Evolutionary conservation across 129 eudicot genomes (phyloP).

Genomic region (Lactuca saligna): DNA sequence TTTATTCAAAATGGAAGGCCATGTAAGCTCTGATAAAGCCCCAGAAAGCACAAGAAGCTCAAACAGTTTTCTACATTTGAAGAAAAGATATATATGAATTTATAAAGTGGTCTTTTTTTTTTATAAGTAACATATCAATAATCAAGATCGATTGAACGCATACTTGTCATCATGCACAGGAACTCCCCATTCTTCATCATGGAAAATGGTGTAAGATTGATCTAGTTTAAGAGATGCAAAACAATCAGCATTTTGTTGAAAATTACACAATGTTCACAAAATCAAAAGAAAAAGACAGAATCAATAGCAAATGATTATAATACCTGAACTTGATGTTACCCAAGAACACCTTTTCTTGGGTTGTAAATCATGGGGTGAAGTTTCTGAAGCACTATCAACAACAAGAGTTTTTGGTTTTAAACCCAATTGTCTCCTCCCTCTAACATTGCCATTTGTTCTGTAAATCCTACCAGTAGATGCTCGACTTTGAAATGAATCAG

Average conservation of each 20-base stretch:
- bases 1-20: constrained; percentile 58
- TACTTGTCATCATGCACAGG: constrained; percentile 78
- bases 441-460: constrained; percentile 33
- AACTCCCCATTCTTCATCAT: constrained; percentile 84
- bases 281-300: background rate
- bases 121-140: constrained; percentile 9
- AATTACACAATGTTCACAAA: background rate
- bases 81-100: constrained; percentile 7
- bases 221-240: constrained; percentile 38
- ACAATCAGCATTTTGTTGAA: constrained; percentile 19
- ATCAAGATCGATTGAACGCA: constrained; percentile 22
- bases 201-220: constrained; percentile 46
- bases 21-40: constrained; percentile 57
- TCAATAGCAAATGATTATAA: background rate
- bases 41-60: constrained; percentile 64
- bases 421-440: constrained; percentile 40
- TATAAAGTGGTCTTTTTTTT: too few relatives aligned
- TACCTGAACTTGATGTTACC: constrained; percentile 71
- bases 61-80: constrained; percentile 42
- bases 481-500: constrained; percentile 62
- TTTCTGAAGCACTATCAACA: constrained; percentile 33
- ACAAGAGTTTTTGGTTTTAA: constrained; percentile 38
- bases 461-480: constrained; percentile 64
- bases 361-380: constrained; percentile 33
- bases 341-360: constrained; percentile 69